Percentiles rank a stretch among this genome's conserved stretches.
phyloP scores from a whole-genome alignment of 1,284 basidiomycete species.

The Microstroma glucosiphilum region DNA sequence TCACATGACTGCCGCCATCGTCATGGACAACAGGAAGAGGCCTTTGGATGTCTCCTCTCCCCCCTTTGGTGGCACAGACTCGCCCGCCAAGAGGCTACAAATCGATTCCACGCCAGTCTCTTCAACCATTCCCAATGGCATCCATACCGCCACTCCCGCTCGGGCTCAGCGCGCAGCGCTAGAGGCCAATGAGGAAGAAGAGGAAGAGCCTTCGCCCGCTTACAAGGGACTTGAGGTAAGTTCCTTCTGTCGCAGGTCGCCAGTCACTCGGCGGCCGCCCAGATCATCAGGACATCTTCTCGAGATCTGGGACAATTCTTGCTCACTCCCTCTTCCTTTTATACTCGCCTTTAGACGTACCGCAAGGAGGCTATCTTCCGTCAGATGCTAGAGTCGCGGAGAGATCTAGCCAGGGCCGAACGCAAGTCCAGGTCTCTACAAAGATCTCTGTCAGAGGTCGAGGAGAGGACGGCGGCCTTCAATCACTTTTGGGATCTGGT shows the following conservation, averaged over 20 bases:
- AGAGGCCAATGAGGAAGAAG: slow-evolving; percentile 16
- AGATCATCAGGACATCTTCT: no score
- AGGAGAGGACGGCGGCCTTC: slow-evolving; percentile 20
- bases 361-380: slow-evolving; percentile 47
- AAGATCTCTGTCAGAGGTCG: slow-evolving; percentile 16
- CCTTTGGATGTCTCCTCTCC: not conserved
- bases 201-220: slow-evolving; percentile 23
- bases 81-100: slow-evolving; percentile 1
- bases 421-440: slow-evolving; percentile 13
- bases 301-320: not conserved
- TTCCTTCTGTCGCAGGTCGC: slow-evolving; percentile 1
- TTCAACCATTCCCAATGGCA: not conserved
- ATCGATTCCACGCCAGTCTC: not conserved
- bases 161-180: not conserved
- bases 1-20: not conserved
- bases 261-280: no score
- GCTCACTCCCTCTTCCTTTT: slow-evolving; percentile 4
- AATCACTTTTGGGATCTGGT: slow-evolving; percentile 24
- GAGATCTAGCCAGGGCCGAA: slow-evolving; percentile 25
- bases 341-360: slow-evolving; percentile 26
- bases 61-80: not conserved
- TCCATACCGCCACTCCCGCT: not conserved
- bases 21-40: slow-evolving; percentile 9
- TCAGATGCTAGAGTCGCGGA: slow-evolving; percentile 32
- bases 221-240: slow-evolving; percentile 28